phyloP scores from a whole-genome alignment of 805 yeast species.

The Saccharomycopsis schoenii region DNA sequence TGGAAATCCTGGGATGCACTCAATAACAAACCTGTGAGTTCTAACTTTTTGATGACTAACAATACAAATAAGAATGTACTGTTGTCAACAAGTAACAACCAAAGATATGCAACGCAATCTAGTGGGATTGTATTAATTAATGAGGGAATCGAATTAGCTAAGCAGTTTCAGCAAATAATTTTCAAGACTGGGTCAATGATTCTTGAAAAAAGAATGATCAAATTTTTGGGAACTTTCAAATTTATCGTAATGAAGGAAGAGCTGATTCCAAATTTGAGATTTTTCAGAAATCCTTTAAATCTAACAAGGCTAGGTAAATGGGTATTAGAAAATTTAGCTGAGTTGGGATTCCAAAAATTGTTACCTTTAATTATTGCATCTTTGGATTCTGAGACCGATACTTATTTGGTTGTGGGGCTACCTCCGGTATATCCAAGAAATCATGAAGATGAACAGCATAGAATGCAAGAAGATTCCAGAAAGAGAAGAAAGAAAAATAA shows the following conservation, averaged over 20 bases:
- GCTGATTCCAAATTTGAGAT: constrained; percentile 48
- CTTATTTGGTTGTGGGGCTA: constrained; percentile 80
- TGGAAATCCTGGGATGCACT: constrained; percentile 63
- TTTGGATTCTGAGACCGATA: constrained; percentile 59
- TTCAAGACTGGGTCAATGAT: constrained; percentile 86
- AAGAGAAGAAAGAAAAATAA: constrained; percentile 22
- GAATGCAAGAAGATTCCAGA: constrained; percentile 25
- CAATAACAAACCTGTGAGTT: constrained; percentile 19
- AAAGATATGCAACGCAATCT: constrained; percentile 17
- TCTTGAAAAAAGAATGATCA: constrained; percentile 71
- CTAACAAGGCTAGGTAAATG: constrained; percentile 78
- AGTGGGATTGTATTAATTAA: constrained; percentile 40
- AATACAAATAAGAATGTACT: neutral
- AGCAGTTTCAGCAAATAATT: constrained; percentile 67
- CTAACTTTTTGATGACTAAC: neutral
- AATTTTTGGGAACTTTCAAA: constrained; percentile 69
- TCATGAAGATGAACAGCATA: constrained; percentile 26
- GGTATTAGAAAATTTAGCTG: constrained; percentile 85
- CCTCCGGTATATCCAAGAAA: constrained; percentile 67
- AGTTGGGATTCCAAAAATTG: constrained; percentile 50
- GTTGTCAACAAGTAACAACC: constrained; percentile 15
- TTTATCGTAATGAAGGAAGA: constrained; percentile 86
- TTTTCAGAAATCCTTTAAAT: constrained; percentile 81
- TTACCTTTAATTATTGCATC: constrained; percentile 83
- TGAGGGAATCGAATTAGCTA: constrained; percentile 79